Evolutionary conservation across 306 rosid species (phyloP).

Genomic region (Medicago arabica): DNA sequence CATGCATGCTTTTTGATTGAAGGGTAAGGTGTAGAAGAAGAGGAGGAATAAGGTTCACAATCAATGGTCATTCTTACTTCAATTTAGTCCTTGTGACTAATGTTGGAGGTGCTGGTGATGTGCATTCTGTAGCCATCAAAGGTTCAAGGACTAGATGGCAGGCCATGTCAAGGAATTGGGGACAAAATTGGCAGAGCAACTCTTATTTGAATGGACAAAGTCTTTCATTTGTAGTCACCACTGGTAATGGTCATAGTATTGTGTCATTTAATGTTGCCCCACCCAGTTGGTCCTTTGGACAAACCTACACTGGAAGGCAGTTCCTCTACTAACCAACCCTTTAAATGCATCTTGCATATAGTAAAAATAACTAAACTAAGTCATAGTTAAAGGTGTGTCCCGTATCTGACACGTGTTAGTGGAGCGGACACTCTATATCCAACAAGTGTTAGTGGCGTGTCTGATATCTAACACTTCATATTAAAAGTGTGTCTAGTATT

Average conservation of each 20-base stretch:
- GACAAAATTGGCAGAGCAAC: conserved; percentile 89
- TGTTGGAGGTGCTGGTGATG: conserved; percentile 92
- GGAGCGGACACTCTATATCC: neutral
- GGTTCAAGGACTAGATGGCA: conserved; percentile 81
- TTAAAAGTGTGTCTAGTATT: neutral
- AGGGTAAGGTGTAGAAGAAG: conserved; percentile 78
- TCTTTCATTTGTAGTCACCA: conserved; percentile 73
- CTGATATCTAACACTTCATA: neutral
- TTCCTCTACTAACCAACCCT: conserved; percentile 45
- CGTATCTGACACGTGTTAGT: neutral
- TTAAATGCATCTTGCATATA: conserved; percentile 5
- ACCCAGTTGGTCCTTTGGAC: conserved; percentile 76
- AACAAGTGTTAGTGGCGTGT: neutral
- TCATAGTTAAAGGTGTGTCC: neutral
- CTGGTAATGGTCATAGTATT: conserved; percentile 63
- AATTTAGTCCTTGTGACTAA: conserved; percentile 78
- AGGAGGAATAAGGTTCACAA: conserved; percentile 77
- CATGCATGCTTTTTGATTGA: conserved; percentile 28
- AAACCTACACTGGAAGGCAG: conserved; percentile 76
- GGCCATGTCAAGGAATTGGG: conserved; percentile 85
- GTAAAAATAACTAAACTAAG: neutral
- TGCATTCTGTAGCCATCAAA: conserved; percentile 66
- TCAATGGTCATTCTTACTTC: conserved; percentile 86
- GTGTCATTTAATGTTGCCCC: conserved; percentile 73
- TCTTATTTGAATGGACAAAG: conserved; percentile 72